A percentile compares a stretch with the other conserved stretches of the same genome.
Evolutionary conservation across 768 basidiomycete genomes (phyloP).

Genomic region (Lactarius trivialis): DNA sequence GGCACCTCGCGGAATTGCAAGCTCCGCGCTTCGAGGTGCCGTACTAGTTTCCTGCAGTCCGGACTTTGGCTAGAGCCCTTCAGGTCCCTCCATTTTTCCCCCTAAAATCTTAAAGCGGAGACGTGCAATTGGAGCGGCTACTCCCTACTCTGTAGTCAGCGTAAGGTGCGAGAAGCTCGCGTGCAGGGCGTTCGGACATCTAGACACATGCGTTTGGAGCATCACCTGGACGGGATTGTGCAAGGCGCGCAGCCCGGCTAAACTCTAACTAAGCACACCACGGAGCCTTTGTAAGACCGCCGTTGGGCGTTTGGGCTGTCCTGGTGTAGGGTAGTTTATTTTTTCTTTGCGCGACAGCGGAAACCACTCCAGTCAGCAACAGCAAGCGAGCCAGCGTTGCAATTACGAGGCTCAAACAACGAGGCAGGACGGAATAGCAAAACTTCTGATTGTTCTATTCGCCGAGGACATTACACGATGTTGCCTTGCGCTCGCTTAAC

Average conservation of each 20-base stretch:
- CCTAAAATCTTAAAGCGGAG: neutral
- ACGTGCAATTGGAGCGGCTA: neutral
- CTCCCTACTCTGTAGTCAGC: neutral
- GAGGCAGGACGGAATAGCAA: conserved; percentile 5
- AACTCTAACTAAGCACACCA: neutral
- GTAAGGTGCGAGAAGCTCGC: neutral
- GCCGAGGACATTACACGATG: conserved; percentile 8
- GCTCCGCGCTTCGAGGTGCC: conserved; percentile 19
- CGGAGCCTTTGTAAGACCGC: neutral
- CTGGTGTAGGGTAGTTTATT: neutral
- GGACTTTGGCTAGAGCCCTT: neutral
- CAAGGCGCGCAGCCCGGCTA: conserved; percentile 3
- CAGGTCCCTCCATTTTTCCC: neutral
- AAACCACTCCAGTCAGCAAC: neutral
- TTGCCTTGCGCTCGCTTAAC: conserved; percentile 16
- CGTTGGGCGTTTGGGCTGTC: neutral
- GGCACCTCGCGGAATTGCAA: conserved; percentile 18
- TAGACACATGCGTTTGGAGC: neutral
- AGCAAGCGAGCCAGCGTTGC: neutral
- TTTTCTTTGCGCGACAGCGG: neutral
- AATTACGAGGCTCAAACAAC: conserved; percentile 2
- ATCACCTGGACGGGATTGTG: conserved; percentile 7
- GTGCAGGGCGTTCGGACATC: neutral
- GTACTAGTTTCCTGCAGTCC: neutral
- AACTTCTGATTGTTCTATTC: neutral